Conservation (phyloP, 2,329 filamentous ascomycete species). For the Stagonosporopsis cucurbitacearum region DNA sequence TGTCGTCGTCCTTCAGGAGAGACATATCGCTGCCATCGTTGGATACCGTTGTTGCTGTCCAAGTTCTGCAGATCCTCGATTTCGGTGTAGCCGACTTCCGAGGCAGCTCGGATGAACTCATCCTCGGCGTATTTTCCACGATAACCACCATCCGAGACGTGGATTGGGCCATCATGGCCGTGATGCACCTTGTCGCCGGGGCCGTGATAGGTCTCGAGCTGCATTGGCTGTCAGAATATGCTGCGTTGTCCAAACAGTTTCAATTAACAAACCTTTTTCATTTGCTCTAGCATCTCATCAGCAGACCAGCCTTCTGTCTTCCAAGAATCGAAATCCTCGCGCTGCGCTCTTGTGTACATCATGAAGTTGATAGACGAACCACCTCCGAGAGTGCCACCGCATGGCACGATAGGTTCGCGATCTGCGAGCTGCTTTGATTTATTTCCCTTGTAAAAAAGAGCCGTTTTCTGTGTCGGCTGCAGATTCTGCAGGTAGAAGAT, state of each 20-base stretch:
- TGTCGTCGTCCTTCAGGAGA: constrained; percentile 61
- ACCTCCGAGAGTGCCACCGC: constrained; percentile 65
- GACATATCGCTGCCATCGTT: constrained; percentile 59
- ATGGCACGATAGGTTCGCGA: constrained; percentile 54
- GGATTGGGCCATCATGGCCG: constrained; percentile 62
- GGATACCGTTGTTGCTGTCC: constrained; percentile 50
- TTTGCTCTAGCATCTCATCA: constrained; percentile 60
- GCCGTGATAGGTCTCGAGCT: constrained; percentile 64
- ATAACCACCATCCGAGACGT: constrained; percentile 61
- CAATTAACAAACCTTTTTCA: constrained; percentile 56
- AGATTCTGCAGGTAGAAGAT: constrained; percentile 59
- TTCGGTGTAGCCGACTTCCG: constrained; percentile 58
- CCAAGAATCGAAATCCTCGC: constrained; percentile 61
- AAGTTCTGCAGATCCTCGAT: constrained; percentile 63
- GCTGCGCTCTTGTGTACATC: constrained; percentile 55
- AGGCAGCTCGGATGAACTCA: constrained; percentile 59
- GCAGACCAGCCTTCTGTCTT: constrained; percentile 59
- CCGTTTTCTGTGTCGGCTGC: constrained; percentile 56
- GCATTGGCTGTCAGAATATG: neutral
- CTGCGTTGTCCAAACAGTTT: neutral
- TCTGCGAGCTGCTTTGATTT: constrained; percentile 55
- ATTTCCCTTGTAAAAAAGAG: constrained; percentile 61
- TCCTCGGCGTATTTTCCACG: constrained; percentile 51
- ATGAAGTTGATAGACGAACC: constrained; percentile 55
- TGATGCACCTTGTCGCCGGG: constrained; percentile 55